A percentile compares a stretch with the other conserved stretches of the same genome.
These are phyloP conservation scores for Penicillium sp. DNA, from an alignment of 2,329 filamentous ascomycete genomes.

Conservation along the genomic window DNA sequence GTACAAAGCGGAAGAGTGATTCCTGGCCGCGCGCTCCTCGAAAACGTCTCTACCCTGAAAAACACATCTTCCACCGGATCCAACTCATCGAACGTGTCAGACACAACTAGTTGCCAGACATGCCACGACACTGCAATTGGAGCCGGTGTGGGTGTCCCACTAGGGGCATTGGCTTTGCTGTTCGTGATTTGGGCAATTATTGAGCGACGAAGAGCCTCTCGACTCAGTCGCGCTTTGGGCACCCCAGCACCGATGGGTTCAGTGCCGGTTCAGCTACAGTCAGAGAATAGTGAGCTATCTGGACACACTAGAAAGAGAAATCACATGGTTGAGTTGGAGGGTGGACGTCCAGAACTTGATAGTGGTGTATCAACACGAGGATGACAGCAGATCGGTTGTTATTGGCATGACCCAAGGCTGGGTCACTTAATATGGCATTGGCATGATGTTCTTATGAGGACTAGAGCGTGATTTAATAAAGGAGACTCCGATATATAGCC, in stretches of 20 bases:
- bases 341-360: constrained; percentile 2
- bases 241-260: neutral
- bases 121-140: neutral
- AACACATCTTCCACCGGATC: neutral
- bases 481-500: neutral
- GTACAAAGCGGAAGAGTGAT: neutral
- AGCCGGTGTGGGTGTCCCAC: neutral
- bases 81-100: neutral
- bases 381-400: neutral
- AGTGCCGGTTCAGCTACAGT: neutral
- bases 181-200: neutral
- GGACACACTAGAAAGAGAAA: neutral
- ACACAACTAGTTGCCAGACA: neutral
- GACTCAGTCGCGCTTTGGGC: neutral
- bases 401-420: neutral
- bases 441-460: neutral
- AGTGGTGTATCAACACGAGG: neutral
- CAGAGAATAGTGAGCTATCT: neutral
- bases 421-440: neutral
- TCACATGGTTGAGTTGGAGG: neutral
- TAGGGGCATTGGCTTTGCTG: neutral
- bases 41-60: neutral
- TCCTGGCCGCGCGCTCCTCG: neutral
- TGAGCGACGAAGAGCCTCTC: neutral
- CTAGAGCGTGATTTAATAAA: neutral